Evolutionary conservation across 1,139 yeast genomes (phyloP).

Genomic region (Hansenula lynferdii): DNA sequence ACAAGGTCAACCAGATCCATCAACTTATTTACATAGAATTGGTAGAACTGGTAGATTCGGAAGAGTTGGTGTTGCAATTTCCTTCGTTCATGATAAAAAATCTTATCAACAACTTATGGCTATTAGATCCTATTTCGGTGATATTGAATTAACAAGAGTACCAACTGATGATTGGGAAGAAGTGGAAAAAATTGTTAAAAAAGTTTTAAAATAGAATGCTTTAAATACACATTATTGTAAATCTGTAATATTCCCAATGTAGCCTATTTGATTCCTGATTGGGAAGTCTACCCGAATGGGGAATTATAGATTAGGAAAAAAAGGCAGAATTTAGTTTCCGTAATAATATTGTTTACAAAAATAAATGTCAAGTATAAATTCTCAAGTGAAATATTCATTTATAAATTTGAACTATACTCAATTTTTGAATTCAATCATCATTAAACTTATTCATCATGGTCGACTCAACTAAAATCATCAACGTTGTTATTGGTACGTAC

Average conservation of each 20-base stretch:
- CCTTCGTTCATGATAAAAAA: conserved; percentile 76
- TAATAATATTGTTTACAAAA: too few species aligned
- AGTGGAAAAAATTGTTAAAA: conserved; percentile 82
- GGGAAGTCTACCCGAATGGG: background rate
- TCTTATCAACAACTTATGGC: conserved; percentile 61
- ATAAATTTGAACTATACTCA: background rate
- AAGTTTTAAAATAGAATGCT: conserved; percentile 53
- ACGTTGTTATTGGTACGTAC: conserved; percentile 33
- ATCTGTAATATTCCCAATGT: background rate
- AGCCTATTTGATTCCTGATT: background rate
- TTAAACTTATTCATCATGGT: conserved; percentile 23
- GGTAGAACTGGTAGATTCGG: conserved; percentile 99
- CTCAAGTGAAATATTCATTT: background rate
- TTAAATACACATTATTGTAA: too few species aligned
- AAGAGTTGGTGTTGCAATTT: conserved; percentile 92
- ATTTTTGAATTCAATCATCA: conserved; percentile 34
- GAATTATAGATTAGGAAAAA: background rate
- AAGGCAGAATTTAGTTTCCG: background rate
- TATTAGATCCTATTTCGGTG: conserved; percentile 75
- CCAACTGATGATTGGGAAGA: conserved; percentile 97
- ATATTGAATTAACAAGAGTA: conserved; percentile 74
- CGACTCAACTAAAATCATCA: conserved; percentile 29
- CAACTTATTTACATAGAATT: conserved; percentile 96
- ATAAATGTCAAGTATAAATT: background rate
- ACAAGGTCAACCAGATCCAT: conserved; percentile 74